phyloP scores from a whole-genome alignment of 2,329 filamentous ascomycete species.

The Leptographium galeiforme region DNA sequence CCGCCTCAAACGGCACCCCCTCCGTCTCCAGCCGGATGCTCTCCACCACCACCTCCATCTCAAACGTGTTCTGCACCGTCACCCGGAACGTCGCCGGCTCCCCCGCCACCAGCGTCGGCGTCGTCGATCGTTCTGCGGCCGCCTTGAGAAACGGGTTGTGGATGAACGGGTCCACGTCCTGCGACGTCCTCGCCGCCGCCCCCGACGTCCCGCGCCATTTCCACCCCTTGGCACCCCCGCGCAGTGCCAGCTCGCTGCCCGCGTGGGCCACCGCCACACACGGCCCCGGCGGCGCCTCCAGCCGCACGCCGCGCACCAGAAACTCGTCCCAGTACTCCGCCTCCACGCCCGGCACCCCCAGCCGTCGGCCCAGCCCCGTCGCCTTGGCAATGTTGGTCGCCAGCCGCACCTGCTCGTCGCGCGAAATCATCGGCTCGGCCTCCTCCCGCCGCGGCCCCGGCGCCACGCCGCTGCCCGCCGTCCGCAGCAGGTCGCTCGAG shows the following conservation, averaged over 20 bases:
- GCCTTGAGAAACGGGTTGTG: constrained; percentile 84
- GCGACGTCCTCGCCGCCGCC: constrained; percentile 33
- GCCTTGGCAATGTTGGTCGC: constrained; percentile 77
- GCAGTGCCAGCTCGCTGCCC: constrained; percentile 36
- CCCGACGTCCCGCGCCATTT: background rate
- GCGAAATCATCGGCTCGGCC: constrained; percentile 54
- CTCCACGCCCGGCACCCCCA: constrained; percentile 52
- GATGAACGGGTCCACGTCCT: constrained; percentile 72
- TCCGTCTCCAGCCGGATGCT: constrained; percentile 61
- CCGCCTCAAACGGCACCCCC: constrained; percentile 32
- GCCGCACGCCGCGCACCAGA: constrained; percentile 61
- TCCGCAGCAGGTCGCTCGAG: constrained; percentile 70
- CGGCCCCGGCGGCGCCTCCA: constrained; percentile 48
- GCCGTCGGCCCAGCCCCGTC: constrained; percentile 57
- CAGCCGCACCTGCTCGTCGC: constrained; percentile 78
- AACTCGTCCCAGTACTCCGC: constrained; percentile 98
- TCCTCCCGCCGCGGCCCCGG: constrained; percentile 57
- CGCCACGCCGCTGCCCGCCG: constrained; percentile 67
- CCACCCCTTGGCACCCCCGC: background rate
- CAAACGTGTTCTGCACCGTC: constrained; percentile 85
- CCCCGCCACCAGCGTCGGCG: constrained; percentile 62
- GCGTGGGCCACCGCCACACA: constrained; percentile 54
- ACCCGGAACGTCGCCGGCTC: constrained; percentile 69
- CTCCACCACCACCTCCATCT: constrained; percentile 84
- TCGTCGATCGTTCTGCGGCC: constrained; percentile 42